Evolutionary conservation across 495 filamentous ascomycete species (phyloP).

Genomic region (Daldinia caldariorum): DNA sequence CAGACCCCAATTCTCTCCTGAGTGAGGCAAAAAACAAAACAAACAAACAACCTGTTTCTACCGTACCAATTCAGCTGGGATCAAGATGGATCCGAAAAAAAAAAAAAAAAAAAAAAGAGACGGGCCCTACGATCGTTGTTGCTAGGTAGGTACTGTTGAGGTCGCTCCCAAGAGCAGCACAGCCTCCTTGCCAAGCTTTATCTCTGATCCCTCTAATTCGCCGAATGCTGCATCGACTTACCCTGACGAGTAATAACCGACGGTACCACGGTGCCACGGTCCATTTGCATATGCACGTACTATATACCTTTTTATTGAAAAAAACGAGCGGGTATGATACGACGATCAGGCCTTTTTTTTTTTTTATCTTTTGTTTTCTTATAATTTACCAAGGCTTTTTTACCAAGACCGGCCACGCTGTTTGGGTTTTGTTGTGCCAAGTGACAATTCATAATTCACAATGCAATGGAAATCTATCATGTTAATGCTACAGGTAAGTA

Average conservation of each 20-base stretch:
- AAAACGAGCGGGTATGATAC: constrained; percentile 25
- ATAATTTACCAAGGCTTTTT: constrained; percentile 34
- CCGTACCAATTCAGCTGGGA: not conserved
- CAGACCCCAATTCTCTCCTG: not conserved
- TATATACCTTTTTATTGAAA: not conserved
- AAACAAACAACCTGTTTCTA: too few species aligned
- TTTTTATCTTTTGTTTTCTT: not conserved
- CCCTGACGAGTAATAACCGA: constrained; percentile 35
- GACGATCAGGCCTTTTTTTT: constrained; percentile 27
- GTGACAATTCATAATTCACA: constrained; percentile 17
- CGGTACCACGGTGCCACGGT: constrained; percentile 14
- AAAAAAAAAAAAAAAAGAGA: too few species aligned
- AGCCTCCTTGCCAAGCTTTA: constrained; percentile 37
- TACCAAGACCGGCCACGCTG: constrained; percentile 41
- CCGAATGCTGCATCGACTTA: constrained; percentile 24
- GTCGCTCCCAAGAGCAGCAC: constrained; percentile 28
- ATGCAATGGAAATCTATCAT: not conserved
- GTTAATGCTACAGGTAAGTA: too few species aligned
- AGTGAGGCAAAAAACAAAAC: not conserved
- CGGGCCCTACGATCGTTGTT: not conserved
- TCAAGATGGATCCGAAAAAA: constrained; percentile 5
- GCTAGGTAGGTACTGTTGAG: not conserved
- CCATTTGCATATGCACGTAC: constrained; percentile 17
- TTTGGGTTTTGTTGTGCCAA: constrained; percentile 33
- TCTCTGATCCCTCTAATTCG: constrained; percentile 26